Percentiles rank a stretch among this genome's conserved stretches.
phyloP scores from a whole-genome alignment of 352 stramenopile species.

The Phytophthora multivora region DNA sequence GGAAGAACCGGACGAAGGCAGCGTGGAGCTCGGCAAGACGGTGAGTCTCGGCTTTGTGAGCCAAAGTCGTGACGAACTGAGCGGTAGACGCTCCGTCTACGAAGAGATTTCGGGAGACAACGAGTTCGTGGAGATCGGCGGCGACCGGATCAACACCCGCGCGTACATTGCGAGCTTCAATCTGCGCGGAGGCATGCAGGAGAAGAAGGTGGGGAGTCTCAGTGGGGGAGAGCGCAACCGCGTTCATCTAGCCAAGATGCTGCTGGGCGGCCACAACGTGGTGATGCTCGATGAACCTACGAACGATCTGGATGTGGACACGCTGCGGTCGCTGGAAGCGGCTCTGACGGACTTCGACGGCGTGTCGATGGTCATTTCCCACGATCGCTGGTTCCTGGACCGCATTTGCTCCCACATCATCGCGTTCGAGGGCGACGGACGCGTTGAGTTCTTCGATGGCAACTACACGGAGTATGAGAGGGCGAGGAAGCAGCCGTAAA shows the following conservation, averaged over 20 bases:
- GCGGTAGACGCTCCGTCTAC: constrained; percentile 70
- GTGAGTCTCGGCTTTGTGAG: constrained; percentile 82
- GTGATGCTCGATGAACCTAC: constrained; percentile 91
- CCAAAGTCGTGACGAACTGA: constrained; percentile 77
- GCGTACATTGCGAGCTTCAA: constrained; percentile 90
- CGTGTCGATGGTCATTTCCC: constrained; percentile 95
- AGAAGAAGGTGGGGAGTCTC: constrained; percentile 79
- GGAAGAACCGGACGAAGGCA: constrained; percentile 87
- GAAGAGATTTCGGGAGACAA: constrained; percentile 89
- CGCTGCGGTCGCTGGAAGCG: constrained; percentile 85
- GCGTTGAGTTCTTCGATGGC: constrained; percentile 82
- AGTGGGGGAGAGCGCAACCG: constrained; percentile 87
- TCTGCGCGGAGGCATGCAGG: constrained; percentile 80
- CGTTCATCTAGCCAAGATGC: constrained; percentile 87
- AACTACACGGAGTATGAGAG: constrained; percentile 90
- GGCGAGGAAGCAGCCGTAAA: constrained; percentile 48
- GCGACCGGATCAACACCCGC: constrained; percentile 81
- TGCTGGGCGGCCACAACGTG: constrained; percentile 82
- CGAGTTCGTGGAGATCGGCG: constrained; percentile 78
- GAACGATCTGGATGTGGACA: constrained; percentile 89
- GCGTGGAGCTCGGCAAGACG: constrained; percentile 75
- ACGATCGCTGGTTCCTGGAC: constrained; percentile 97
- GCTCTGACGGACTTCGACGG: constrained; percentile 90
- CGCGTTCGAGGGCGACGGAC: constrained; percentile 76
- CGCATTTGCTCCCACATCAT: constrained; percentile 90